Base-by-base conservation (phyloP, 2,329 filamentous ascomycete species). In the Aureobasidium sp. region DNA sequence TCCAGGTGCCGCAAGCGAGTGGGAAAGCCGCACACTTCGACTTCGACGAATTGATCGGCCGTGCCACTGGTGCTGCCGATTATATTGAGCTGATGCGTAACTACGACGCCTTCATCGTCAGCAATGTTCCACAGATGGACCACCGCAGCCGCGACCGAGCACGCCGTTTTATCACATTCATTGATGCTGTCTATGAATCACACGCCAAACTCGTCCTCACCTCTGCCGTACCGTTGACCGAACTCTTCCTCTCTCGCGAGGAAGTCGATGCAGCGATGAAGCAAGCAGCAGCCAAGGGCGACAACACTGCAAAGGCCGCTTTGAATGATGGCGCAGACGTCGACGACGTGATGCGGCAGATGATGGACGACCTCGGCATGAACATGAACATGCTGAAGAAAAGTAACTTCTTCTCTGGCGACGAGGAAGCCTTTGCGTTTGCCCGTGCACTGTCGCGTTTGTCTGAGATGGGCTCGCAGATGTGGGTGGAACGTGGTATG, bases 351-450 rank as follows among this genome's bases (percentile, higher is more conserved):
- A 89, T 95, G 85, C 83, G 88, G 63, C 85, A 84, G 70, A 81
- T 96, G 69, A 89, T 96, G 83, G 91, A 96, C 68, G 90, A 96
- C 70, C 76, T 97, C 50, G 91, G 91, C 42, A 83, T 91, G 77
- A 92, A 88, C 68, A 92, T 94, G 77, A 81, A 86, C 54, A 87
- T 89, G 74, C 79, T 99, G 68, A 96, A 96, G 78, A 87, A 86
- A 67, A 91, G 87, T 45, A 90, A 84, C 66, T 84, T 97, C 42
- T 99, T 99, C 74, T 89, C 88, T 1, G 94, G 94, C 44, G 94
- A 97, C 63, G 94, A 99, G 77, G 94, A 99, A 76, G 84, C 91
- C 0, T 99, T 99, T 77, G 94, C 94, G 0, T 99, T 99, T 78
- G 91, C 91, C 27, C 80, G 94, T 60, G 94, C 94, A 1, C 74